Evolutionary conservation across 1,284 basidiomycete genomes (phyloP).

Genomic region (Naganishia liquefaciens): DNA sequence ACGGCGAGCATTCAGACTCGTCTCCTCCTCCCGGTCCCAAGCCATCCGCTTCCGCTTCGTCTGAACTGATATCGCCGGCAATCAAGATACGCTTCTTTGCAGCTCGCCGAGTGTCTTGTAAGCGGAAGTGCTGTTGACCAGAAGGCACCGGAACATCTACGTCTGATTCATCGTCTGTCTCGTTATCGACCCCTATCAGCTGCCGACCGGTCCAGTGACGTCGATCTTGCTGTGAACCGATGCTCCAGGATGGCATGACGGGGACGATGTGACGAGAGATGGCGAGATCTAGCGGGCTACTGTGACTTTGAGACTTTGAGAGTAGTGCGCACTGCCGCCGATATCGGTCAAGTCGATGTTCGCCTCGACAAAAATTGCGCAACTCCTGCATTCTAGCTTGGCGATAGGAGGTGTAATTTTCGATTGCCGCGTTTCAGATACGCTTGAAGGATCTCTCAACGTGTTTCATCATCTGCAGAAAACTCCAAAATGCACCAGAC

Average conservation of each 20-base stretch:
- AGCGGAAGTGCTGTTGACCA: too few relatives aligned
- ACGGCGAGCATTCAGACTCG: too few relatives aligned
- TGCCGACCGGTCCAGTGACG: constrained; percentile 17
- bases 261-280: too few relatives aligned
- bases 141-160: neutral
- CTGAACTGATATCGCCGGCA: neutral
- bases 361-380: too few relatives aligned
- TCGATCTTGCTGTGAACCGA: constrained; percentile 6
- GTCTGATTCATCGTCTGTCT: neutral
- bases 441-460: neutral
- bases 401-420: too few relatives aligned
- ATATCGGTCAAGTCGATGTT: too few relatives aligned
- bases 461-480: neutral
- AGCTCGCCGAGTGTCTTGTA: neutral
- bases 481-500: too few relatives aligned
- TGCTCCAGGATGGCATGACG: constrained; percentile 19
- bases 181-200: constrained; percentile 1
- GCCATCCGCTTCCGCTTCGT: neutral
- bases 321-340: too few relatives aligned
- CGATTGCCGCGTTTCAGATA: neutral
- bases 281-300: too few relatives aligned
- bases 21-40: neutral
- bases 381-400: too few relatives aligned
- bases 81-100: neutral
- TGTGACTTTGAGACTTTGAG: too few relatives aligned